Conservation (phyloP, 2,329 filamentous ascomycete genomes). For the Beauveria sp. region DNA sequence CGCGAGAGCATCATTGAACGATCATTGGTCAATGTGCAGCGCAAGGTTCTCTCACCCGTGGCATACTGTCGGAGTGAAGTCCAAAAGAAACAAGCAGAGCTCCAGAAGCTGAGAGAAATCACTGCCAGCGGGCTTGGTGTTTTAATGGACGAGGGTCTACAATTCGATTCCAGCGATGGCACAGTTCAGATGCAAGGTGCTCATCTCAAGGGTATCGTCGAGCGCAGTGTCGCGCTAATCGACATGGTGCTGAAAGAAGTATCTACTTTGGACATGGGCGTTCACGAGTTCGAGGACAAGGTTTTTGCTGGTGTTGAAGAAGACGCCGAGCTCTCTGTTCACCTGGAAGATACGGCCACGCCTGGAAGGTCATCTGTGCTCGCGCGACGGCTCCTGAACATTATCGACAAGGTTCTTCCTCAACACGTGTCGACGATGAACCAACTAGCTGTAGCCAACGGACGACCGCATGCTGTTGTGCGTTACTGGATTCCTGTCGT, state of each 20-base stretch:
- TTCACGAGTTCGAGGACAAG: conserved; percentile 57
- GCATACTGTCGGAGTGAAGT: conserved; percentile 69
- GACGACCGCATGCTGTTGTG: conserved; percentile 65
- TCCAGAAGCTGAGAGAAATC: conserved; percentile 68
- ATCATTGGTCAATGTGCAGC: conserved; percentile 62
- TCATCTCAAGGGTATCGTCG: conserved; percentile 64
- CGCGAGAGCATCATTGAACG: conserved; percentile 66
- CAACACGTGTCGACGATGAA: conserved; percentile 53
- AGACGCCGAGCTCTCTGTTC: conserved; percentile 49
- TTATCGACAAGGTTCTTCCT: conserved; percentile 64
- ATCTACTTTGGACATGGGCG: conserved; percentile 52
- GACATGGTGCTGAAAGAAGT: conserved; percentile 74
- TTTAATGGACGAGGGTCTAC: conserved; percentile 77
- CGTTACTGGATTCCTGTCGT: conserved; percentile 84
- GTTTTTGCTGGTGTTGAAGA: conserved; percentile 57
- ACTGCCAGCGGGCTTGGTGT: conserved; percentile 83
- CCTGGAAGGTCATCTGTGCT: conserved; percentile 49
- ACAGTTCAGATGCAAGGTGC: conserved; percentile 42
- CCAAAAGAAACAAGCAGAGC: conserved; percentile 60
- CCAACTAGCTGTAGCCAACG: conserved; percentile 53
- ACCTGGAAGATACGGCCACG: conserved; percentile 37
- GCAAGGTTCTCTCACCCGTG: conserved; percentile 68
- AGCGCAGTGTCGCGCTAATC: conserved; percentile 76
- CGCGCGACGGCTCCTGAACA: conserved; percentile 56
- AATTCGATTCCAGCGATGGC: conserved; percentile 55